Base-by-base conservation (phyloP, 2,329 filamentous ascomycete genomes). In the Zasmidium citrigriseum region DNA sequence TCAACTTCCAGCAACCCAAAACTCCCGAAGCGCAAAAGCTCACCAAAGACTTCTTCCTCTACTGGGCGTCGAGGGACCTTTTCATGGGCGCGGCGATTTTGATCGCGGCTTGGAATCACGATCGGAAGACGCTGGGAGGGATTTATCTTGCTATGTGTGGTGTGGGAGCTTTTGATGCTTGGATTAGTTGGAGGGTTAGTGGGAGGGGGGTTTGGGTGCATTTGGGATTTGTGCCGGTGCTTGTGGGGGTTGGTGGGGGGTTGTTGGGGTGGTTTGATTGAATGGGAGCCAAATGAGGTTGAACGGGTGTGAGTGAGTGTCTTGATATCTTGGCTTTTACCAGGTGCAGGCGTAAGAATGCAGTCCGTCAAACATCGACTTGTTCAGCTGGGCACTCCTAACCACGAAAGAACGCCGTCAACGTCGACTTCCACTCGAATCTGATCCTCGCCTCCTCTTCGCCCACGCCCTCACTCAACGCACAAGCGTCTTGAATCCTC, bases 371-470 rank as follows among this genome's bases (percentile, higher is more conserved):
- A n/a, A n/a, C n/a, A n/a, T n/a, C n/a, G n/a, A n/a, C n/a, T 16
- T n/a, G 4, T 41, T 41, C 34, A 16, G 18, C 18, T 29, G 27
- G 14, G 2, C 24, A 38, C 5, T 25, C 5, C 24, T 10, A 23
- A 18, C 25, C 50, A 52, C 29, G 29, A 24, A 25, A 56, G 46
- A 55, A 48, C 16, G 21, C 54, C n/a, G 54, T 51, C 54, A 56
- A n/a, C 2, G 54, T 56, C 5, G 27, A 12, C 47, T 56, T 51
- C 54, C 54, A 56, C 27, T 46, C 46, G 46, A 56, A 56, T 18
- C 41, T 46, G 9, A 56, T 24, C 46, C 46, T n/a, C 12, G 54
- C 54, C 54, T 56, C 46, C 10, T 49, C 54, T 21, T 56, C 54
- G 12, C 24, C 47, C n/a, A 50, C 29, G 2, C 47, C 54, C 38